Evolutionary conservation across 192 early-diverging fungal genomes (phyloP), one percentile per base, ranked within the genome.

Genomic region (Globomyces pollinis-pini): DNA sequence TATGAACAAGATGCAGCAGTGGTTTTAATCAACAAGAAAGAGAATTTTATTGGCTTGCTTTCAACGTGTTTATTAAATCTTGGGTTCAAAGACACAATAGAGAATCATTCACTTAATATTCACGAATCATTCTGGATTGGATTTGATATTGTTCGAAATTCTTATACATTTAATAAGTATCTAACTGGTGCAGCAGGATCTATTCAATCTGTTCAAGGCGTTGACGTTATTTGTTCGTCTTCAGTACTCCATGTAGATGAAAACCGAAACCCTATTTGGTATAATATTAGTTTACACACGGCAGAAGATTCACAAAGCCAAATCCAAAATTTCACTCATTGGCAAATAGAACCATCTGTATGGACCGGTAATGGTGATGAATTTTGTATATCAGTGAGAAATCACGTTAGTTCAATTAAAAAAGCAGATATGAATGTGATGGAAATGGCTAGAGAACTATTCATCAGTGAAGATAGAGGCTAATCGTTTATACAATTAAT

Each of bases 121-220:
- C n/a, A n/a, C n/a, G n/a, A n/a, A n/a, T n/a, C n/a, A n/a, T 87
- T 83, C 35, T 87, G 86, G 86, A 62, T 74, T 11, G 83, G 78
- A 1, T 75, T 72, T 39, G 84, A 84, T 58, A 71, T 81, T 65
- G 55, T 76, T 6, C 72, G 8, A 21, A 38, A 57, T 28, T 11
- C 9, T 8, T 57, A 57, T 21, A n/a, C 13, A 12, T 57, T 79
- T 26, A 70, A 74, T 26, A 81, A 77, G 0, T 31, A 51, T n/a
- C 8, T 33, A 24, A 15, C 32, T 20, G 50, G 28, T 20, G 33
- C 26, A 11, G 16, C 32, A 16, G 50, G 50, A 0, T 16, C 33
- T n/a, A 79, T 79, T 50, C 60, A 69, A 11, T 81, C 78, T 29
- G 12, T 16, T n/a, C 21, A 51, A 12, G 32, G 50, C 4, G 30